Evolutionary conservation across 2,329 filamentous ascomycete genomes (phyloP), one percentile per base, ranked within the genome.

Genomic region (Aspergillus brunneoviolaceus): DNA sequence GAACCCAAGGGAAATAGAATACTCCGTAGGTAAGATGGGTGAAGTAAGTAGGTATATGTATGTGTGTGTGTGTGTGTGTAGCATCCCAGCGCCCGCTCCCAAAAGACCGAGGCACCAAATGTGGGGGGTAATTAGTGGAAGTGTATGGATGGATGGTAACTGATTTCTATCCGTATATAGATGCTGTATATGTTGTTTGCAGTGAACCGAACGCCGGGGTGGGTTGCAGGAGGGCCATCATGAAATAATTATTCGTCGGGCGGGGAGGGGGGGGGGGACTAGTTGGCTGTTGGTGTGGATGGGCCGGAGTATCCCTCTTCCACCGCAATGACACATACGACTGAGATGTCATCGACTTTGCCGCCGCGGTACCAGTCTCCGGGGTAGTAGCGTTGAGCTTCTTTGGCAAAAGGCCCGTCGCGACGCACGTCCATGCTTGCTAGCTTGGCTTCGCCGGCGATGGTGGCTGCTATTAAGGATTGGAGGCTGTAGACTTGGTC

Each of bases 291-390:
- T 16, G 39, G 9, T 5, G 39, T 6, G 16, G 39, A 45, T 7
- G 16, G 16, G 6, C 27, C 53, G 31, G 53, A 33, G 42, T 55
- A 49, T 16, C 58, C 58, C 57, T 79, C 85, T 66, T 93, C 88
- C 9, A 91, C 87, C 1, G 91, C 91, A 31, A 96, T 81, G 33
- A 88, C 86, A 14, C 93, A 88, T 54, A 99, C 81, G 4, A 92
- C 92, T 70, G 92, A 94, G 60, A 99, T 97, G 75, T 99, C 95
- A 73, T 99, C 95, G 21, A 96, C 86, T 77, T 99, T 99, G 55
- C 95, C 95, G 60, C 95, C 95, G 60, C 87, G 87, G 86, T 91
- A 99, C 60, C 87, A 86, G 75, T 98, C 94, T 42, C 88, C 82
- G 0, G 95, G 94, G 68, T 91, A 96, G 71, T 90, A 88, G 71